phyloP scores from a whole-genome alignment of 768 basidiomycete species.

The Suillus fuscotomentosus region DNA sequence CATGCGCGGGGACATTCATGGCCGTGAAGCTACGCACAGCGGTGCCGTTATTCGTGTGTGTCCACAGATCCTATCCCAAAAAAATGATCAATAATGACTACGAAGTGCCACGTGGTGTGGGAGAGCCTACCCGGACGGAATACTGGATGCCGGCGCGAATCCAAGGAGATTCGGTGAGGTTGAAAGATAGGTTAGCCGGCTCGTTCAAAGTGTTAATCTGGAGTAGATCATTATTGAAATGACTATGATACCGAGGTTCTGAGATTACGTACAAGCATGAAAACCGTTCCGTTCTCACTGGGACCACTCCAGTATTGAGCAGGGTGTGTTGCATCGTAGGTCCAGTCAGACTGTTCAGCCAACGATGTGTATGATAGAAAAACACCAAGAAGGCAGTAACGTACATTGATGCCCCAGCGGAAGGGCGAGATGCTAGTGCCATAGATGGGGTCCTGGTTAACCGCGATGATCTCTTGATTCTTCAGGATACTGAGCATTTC shows the following conservation, averaged over 20 bases:
- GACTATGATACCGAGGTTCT: background rate
- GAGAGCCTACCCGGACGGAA: slow-evolving; percentile 48
- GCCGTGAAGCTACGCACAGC: slow-evolving; percentile 54
- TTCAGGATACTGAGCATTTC: slow-evolving; percentile 53
- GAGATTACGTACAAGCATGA: slow-evolving; percentile 55
- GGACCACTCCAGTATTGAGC: slow-evolving; percentile 70
- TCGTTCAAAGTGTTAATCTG: slow-evolving; percentile 58
- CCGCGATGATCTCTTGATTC: slow-evolving; percentile 63
- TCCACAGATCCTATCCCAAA: slow-evolving; percentile 59
- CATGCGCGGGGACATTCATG: slow-evolving; percentile 54
- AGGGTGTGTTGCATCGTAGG: slow-evolving; percentile 43
- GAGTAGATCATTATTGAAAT: background rate
- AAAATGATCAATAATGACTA: background rate
- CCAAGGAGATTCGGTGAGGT: slow-evolving; percentile 68
- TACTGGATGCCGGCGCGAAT: slow-evolving; percentile 65
- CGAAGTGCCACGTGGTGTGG: background rate
- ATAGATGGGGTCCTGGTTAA: slow-evolving; percentile 63
- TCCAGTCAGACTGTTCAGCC: slow-evolving; percentile 33
- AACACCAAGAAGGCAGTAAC: slow-evolving; percentile 16
- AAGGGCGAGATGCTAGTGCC: slow-evolving; percentile 68
- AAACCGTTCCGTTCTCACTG: slow-evolving; percentile 57
- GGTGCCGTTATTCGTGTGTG: slow-evolving; percentile 67
- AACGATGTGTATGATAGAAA: background rate
- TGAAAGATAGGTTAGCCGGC: slow-evolving; percentile 58
- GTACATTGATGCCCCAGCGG: slow-evolving; percentile 63